These are phyloP conservation scores for Tylopilus sp. DNA, from an alignment of 768 basidiomycete genomes.

Conservation along the genomic window DNA sequence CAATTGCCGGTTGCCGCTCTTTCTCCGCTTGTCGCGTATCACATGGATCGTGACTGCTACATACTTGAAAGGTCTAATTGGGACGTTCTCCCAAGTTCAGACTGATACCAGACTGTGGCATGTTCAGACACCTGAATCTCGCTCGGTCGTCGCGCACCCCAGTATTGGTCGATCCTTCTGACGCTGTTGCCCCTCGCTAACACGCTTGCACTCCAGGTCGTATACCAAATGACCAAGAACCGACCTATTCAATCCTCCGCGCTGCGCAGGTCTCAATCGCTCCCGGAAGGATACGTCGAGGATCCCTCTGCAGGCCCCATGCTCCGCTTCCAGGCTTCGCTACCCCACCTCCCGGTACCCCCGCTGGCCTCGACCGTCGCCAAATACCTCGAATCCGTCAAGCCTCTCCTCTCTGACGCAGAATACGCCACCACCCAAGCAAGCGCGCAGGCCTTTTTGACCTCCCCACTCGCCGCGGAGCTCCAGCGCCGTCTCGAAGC, in stretches of 20 bases:
- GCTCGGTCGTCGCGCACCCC: conserved; percentile 3
- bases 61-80: neutral
- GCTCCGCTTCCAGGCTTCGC: conserved; percentile 69
- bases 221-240: conserved; percentile 26
- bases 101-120: neutral
- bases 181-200: neutral
- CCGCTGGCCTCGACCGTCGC: conserved; percentile 74
- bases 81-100: neutral
- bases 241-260: conserved; percentile 29
- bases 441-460: conserved; percentile 64
- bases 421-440: conserved; percentile 58
- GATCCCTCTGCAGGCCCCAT: conserved; percentile 62
- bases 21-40: neutral
- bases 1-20: neutral
- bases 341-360: conserved; percentile 82
- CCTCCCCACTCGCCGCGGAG: conserved; percentile 61
- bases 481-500: conserved; percentile 78
- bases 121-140: conserved; percentile 5
- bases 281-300: conserved; percentile 46
- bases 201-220: conserved; percentile 1
- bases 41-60: neutral
- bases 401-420: conserved; percentile 66
- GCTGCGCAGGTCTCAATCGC: conserved; percentile 20
- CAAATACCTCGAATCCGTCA: conserved; percentile 86
- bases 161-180: neutral